phyloP scores from a whole-genome alignment of 495 filamentous ascomycete species.

The Lasiosphaeriaceae sp. region DNA sequence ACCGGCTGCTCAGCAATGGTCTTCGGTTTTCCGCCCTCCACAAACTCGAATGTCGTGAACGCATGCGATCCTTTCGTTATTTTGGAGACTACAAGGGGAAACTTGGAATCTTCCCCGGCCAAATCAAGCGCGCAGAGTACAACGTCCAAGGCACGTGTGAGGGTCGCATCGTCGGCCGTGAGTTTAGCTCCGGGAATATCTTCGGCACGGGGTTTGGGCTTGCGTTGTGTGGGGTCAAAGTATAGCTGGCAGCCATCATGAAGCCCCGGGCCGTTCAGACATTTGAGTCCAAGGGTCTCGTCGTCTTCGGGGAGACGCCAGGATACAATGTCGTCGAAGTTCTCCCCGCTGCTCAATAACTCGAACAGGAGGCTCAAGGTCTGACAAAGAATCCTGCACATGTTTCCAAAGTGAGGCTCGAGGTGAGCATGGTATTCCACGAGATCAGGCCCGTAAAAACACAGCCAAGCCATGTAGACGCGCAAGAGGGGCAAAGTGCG shows the following conservation, averaged over 20 bases:
- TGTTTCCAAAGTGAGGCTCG: conserved; percentile 38
- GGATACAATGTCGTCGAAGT: conserved; percentile 27
- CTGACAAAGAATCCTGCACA: conserved; percentile 34
- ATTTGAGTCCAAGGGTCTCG: conserved; percentile 38
- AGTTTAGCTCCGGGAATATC: conserved; percentile 10
- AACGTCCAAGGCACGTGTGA: conserved; percentile 21
- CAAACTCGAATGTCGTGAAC: conserved; percentile 19
- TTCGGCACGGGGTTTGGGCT: conserved; percentile 25
- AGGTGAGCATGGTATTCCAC: conserved; percentile 36
- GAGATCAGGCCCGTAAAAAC: conserved; percentile 32
- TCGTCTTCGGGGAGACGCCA: conserved; percentile 38
- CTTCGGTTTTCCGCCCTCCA: conserved; percentile 18
- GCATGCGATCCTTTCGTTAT: conserved; percentile 8
- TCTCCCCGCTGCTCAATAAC: conserved; percentile 21
- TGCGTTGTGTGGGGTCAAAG: conserved; percentile 18
- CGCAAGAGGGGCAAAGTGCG: conserved; percentile 34
- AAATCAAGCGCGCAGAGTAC: conserved; percentile 22
- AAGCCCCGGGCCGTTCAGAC: conserved; percentile 33
- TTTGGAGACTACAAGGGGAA: conserved; percentile 16
- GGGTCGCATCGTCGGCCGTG: conserved; percentile 19
- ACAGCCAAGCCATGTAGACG: conserved; percentile 43
- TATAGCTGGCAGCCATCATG: conserved; percentile 26
- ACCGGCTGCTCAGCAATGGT: background rate
- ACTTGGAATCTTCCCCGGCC: conserved; percentile 15
- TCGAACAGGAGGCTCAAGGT: conserved; percentile 32